Percentiles rank a stretch among this genome's conserved stretches.
These are phyloP conservation scores for Chlamydomonas schloesseri DNA, from an alignment of 139 green algal genomes.

Conservation along the genomic window DNA sequence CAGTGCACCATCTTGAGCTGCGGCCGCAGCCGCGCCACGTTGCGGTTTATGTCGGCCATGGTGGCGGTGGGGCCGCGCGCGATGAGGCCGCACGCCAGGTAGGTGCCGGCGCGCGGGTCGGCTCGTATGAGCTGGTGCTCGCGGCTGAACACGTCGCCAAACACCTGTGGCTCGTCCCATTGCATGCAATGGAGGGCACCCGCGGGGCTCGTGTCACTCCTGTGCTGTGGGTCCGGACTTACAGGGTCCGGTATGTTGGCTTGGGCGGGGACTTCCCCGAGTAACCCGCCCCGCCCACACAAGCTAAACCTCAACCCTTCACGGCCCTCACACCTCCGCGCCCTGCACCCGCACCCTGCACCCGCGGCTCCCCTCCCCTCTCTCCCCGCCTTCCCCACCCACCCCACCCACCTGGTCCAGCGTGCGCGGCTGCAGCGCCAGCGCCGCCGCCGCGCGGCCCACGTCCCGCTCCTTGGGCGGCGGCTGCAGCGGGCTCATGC, in stretches of 20 bases:
- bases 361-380: too few relatives aligned
- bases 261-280: too few relatives aligned
- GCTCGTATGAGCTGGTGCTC: slow-evolving; percentile 77
- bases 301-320: too few relatives aligned
- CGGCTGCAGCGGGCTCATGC: slow-evolving; percentile 69
- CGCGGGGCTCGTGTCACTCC: too few relatives aligned
- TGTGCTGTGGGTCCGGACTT: too few relatives aligned
- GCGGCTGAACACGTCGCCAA: slow-evolving; percentile 75
- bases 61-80: slow-evolving; percentile 64
- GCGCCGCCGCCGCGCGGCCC: slow-evolving; percentile 5
- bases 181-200: too few relatives aligned
- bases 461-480: slow-evolving; percentile 26
- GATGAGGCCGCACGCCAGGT: slow-evolving; percentile 81
- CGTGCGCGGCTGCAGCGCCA: slow-evolving; percentile 27
- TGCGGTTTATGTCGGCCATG: slow-evolving; percentile 79
- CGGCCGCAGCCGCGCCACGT: slow-evolving; percentile 70
- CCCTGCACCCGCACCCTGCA: too few relatives aligned
- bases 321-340: too few relatives aligned
- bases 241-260: too few relatives aligned
- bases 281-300: too few relatives aligned
- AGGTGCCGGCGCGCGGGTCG: slow-evolving; percentile 71
- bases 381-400: too few relatives aligned
- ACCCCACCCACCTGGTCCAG: slow-evolving; percentile 65
- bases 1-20: slow-evolving; percentile 80
- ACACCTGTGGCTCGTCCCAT: slow-evolving; percentile 76